phyloP scores from a whole-genome alignment of 176 grass and related monocot species.

The Phoenix roebelenii region DNA sequence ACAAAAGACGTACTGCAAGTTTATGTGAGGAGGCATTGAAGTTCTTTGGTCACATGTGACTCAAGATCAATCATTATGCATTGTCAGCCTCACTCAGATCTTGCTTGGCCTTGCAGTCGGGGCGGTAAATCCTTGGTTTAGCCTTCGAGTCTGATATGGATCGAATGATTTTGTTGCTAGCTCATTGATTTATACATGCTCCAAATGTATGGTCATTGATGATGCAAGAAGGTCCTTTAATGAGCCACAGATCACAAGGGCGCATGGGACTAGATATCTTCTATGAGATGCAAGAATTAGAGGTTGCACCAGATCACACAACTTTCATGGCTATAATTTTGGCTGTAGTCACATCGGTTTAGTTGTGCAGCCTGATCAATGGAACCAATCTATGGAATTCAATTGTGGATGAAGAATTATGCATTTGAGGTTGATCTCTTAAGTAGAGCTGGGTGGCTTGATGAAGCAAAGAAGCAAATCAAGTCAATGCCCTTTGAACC shows the following conservation, averaged over 20 bases:
- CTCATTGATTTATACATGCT: conserved; percentile 48
- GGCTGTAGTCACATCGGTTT: conserved; percentile 44
- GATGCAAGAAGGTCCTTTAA: conserved; percentile 41
- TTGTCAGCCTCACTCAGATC: conserved; percentile 57
- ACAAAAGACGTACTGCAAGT: no score
- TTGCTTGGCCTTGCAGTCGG: not conserved
- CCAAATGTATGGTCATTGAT: conserved; percentile 41
- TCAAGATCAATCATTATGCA: conserved; percentile 32
- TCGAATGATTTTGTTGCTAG: conserved; percentile 52
- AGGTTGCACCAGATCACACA: conserved; percentile 40
- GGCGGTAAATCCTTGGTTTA: not conserved
- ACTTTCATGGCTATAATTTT: conserved; percentile 54
- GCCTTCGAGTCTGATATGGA: conserved; percentile 26
- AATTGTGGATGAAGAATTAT: conserved; percentile 51
- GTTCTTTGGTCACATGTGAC: conserved; percentile 37
- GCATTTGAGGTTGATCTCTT: conserved; percentile 54
- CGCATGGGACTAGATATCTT: conserved; percentile 23
- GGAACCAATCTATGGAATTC: conserved; percentile 33
- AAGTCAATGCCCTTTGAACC: conserved; percentile 55
- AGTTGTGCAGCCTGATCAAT: conserved; percentile 22
- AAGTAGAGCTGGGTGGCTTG: conserved; percentile 46
- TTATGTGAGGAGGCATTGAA: conserved; percentile 32
- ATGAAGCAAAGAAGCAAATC: conserved; percentile 47
- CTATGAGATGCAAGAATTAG: conserved; percentile 28
- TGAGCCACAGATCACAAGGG: conserved; percentile 37